These are phyloP conservation scores for Zasmidium cellare DNA, from an alignment of 2,329 filamentous ascomycete species.

Conservation along the genomic window DNA sequence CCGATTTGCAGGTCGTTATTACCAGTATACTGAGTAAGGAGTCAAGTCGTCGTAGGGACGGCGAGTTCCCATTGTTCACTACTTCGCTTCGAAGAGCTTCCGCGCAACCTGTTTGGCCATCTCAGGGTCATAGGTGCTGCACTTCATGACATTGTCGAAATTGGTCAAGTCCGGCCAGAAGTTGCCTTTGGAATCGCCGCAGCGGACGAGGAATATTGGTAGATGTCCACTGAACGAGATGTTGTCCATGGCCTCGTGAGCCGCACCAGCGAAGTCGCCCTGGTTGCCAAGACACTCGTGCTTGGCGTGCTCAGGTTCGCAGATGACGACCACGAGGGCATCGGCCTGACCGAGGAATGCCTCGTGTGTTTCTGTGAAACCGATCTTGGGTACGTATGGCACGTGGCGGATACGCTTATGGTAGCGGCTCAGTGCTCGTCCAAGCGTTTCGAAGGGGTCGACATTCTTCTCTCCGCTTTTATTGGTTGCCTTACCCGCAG, in stretches of 20 bases:
- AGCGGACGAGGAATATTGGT: slow-evolving; percentile 20
- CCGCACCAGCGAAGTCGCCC: slow-evolving; percentile 23
- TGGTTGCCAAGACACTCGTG: slow-evolving; percentile 21
- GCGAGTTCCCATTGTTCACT: slow-evolving; percentile 5
- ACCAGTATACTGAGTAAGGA: background rate
- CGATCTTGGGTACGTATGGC: slow-evolving; percentile 65
- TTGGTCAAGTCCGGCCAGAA: slow-evolving; percentile 20
- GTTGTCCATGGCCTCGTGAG: slow-evolving; percentile 14
- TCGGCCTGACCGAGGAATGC: slow-evolving; percentile 63
- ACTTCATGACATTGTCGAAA: slow-evolving; percentile 20
- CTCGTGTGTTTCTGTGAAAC: slow-evolving; percentile 64
- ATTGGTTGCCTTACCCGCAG: slow-evolving; percentile 41
- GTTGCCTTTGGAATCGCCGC: slow-evolving; percentile 16
- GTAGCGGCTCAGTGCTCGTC: slow-evolving; percentile 60
- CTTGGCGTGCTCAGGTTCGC: slow-evolving; percentile 41
- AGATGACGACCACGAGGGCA: slow-evolving; percentile 62
- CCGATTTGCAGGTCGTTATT: background rate
- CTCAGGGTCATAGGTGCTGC: slow-evolving; percentile 14
- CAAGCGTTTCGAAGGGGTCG: slow-evolving; percentile 74
- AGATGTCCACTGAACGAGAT: background rate
- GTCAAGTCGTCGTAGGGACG: background rate
- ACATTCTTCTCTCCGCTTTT: slow-evolving; percentile 43
- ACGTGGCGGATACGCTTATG: slow-evolving; percentile 68
- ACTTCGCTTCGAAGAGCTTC: slow-evolving; percentile 18
- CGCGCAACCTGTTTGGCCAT: slow-evolving; percentile 21